A percentile compares a stretch with the other conserved stretches of the same genome.
These are phyloP conservation scores for Rosa lucieae DNA, from an alignment of 306 rosid species.

Conservation along the genomic window DNA sequence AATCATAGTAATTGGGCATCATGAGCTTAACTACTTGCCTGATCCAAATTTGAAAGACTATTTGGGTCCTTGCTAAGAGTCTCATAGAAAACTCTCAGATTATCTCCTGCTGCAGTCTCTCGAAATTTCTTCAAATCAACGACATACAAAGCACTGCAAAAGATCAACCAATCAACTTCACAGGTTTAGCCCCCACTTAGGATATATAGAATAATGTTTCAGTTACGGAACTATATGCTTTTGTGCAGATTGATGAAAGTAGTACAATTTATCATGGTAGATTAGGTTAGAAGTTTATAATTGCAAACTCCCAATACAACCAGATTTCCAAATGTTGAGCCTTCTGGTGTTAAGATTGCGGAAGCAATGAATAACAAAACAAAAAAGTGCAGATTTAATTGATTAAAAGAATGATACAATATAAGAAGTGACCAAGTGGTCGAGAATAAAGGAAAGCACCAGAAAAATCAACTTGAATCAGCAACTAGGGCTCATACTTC, in stretches of 20 bases:
- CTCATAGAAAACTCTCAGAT: slow-evolving; percentile 98
- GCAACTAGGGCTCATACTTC: background rate
- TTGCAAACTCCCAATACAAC: background rate
- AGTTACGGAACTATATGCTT: background rate
- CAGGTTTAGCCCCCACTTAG: background rate
- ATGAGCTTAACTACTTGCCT: slow-evolving; percentile 53
- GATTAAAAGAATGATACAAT: background rate
- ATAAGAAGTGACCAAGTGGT: background rate
- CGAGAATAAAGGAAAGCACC: background rate
- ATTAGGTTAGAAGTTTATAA: background rate
- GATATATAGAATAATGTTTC: background rate
- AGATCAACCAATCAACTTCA: slow-evolving; percentile 22
- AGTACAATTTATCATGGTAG: background rate
- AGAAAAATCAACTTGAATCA: background rate
- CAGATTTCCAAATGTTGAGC: background rate
- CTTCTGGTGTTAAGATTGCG: background rate
- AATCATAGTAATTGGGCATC: background rate
- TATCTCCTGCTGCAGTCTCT: slow-evolving; percentile 98
- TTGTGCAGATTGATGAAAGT: background rate
- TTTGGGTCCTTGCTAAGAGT: slow-evolving; percentile 99
- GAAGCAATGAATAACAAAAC: background rate
- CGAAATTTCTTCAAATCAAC: slow-evolving; percentile 94
- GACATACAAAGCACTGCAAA: slow-evolving; percentile 88
- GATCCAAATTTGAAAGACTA: slow-evolving; percentile 94
- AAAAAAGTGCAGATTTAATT: background rate